These are phyloP conservation scores for Colletotrichum sojae DNA, from an alignment of 2,329 filamentous ascomycete genomes.

Conservation along the genomic window DNA sequence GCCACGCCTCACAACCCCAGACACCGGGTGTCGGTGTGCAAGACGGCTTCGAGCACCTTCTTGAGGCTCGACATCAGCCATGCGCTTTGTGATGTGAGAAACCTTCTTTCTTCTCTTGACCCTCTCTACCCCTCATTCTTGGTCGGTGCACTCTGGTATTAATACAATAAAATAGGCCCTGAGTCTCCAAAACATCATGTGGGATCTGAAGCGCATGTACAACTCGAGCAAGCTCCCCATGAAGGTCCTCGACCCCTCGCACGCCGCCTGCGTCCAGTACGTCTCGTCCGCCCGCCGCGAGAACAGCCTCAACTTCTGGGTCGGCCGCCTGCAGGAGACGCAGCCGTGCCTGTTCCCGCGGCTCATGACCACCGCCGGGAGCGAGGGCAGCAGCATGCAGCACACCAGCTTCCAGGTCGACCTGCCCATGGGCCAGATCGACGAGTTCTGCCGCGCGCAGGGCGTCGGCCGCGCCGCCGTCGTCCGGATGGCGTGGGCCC, in stretches of 20 bases:
- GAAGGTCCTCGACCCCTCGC: conserved; percentile 51
- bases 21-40: conserved; percentile 66
- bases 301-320: conserved; percentile 62
- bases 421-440: conserved; percentile 56
- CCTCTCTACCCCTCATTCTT: too few species aligned
- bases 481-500: conserved; percentile 72
- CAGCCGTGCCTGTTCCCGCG: conserved; percentile 63
- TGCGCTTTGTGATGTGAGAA: conserved; percentile 62
- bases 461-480: conserved; percentile 63
- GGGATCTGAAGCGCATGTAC: conserved; percentile 63
- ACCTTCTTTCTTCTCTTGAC: not conserved
- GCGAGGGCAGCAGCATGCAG: conserved; percentile 45
- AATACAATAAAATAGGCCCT: too few species aligned
- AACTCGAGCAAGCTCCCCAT: conserved; percentile 54
- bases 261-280: conserved; percentile 56
- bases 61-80: conserved; percentile 67
- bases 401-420: conserved; percentile 57
- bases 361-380: conserved; percentile 45
- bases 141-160: too few species aligned
- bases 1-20: conserved; percentile 57
- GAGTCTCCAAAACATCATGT: conserved; percentile 62
- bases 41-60: conserved; percentile 58
- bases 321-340: conserved; percentile 53
- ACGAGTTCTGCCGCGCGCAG: conserved; percentile 58
- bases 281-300: conserved; percentile 50